These are phyloP conservation scores for Plasmodium malariae DNA, from an alignment of 169 alveolate genomes.

Conservation along the genomic window DNA sequence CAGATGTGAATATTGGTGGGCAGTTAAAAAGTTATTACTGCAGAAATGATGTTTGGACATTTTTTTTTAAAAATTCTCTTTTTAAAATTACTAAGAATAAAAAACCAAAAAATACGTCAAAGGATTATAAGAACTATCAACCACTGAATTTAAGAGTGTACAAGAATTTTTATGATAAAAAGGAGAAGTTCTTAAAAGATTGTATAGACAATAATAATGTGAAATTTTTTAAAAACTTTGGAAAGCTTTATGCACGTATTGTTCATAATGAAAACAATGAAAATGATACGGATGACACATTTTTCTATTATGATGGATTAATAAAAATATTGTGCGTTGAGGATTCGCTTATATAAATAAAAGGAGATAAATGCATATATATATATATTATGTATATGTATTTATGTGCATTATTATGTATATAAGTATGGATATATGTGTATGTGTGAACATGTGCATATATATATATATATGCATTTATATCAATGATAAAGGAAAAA, in stretches of 20 bases:
- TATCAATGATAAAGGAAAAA: neutral
- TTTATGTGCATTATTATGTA: too few relatives aligned
- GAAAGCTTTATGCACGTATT: constrained; percentile 32
- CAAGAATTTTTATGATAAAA: constrained; percentile 65
- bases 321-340: constrained; percentile 65
- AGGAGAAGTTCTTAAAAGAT: constrained; percentile 42
- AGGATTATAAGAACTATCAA: constrained; percentile 62
- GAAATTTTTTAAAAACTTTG: constrained; percentile 54
- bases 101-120: constrained; percentile 25
- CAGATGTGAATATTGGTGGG: constrained; percentile 69
- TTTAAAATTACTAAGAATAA: constrained; percentile 69
- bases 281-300: constrained; percentile 38
- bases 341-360: neutral
- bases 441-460: neutral
- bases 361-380: neutral
- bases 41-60: constrained; percentile 69
- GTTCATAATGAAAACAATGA: constrained; percentile 51
- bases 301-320: constrained; percentile 66
- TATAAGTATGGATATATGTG: too few relatives aligned
- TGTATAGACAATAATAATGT: constrained; percentile 70
- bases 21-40: constrained; percentile 68
- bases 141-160: constrained; percentile 65
- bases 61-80: constrained; percentile 56
- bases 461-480: neutral
- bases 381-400: neutral